phyloP scores from a whole-genome alignment of 306 rosid species.

The Cucumis hystrix region DNA sequence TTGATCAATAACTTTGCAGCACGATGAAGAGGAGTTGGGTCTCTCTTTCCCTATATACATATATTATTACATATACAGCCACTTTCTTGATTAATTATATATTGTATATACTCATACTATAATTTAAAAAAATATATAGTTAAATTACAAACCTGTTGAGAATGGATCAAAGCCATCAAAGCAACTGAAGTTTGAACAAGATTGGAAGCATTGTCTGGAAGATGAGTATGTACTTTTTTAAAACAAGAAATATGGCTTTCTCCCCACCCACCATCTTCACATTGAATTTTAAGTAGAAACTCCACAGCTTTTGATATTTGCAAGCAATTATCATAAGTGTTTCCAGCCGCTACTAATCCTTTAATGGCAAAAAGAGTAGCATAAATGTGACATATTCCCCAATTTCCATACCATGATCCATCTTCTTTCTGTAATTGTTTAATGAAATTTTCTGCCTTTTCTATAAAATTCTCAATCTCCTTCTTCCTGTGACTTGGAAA shows the following conservation, averaged over 20 bases:
- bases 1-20: background rate
- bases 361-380: background rate
- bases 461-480: background rate
- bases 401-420: background rate
- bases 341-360: background rate
- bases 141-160: background rate
- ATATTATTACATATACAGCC: too few species aligned
- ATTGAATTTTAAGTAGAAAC: background rate
- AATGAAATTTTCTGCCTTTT: background rate
- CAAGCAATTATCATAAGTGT: background rate
- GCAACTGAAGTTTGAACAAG: background rate
- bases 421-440: background rate
- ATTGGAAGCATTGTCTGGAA: background rate
- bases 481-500: background rate
- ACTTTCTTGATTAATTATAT: too few species aligned
- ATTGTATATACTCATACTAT: too few species aligned
- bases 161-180: background rate
- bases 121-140: too few species aligned
- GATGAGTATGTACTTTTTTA: background rate
- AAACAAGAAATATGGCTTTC: background rate
- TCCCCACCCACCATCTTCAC: background rate
- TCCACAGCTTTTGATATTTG: background rate
- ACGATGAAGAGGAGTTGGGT: background rate
- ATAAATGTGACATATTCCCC: background rate
- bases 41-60: background rate